Conservation (phyloP, 164 flowering plant genomes). For the Malania oleifera region DNA sequence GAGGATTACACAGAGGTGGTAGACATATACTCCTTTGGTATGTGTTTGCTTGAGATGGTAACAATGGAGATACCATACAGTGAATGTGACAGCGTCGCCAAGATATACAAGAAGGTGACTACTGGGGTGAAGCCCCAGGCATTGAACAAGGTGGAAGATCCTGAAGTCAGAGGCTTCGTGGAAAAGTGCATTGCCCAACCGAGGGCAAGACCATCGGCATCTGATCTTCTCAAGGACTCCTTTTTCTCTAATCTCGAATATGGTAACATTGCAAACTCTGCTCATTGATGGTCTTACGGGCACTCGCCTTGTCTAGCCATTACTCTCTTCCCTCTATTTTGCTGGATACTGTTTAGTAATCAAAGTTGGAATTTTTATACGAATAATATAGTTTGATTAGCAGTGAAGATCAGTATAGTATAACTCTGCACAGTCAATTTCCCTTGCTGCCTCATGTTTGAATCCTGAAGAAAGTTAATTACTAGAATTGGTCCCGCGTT, state of each 20-base stretch:
- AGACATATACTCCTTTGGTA: conserved; percentile 62
- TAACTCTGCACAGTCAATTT: neutral
- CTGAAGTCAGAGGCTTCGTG: conserved; percentile 47
- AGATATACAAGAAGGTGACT: conserved; percentile 62
- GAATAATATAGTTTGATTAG: neutral
- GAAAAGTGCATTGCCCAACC: conserved; percentile 45
- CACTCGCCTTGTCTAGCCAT: neutral
- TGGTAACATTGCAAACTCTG: conserved; percentile 3
- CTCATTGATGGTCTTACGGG: neutral
- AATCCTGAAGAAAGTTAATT: too few species aligned
- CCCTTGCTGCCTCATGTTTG: too few species aligned
- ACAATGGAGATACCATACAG: conserved; percentile 59
- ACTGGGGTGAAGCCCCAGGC: conserved; percentile 40
- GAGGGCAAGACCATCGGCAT: conserved; percentile 46
- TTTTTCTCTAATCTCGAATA: conserved; percentile 34
- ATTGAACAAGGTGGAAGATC: conserved; percentile 32
- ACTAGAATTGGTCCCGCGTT: too few species aligned
- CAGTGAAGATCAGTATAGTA: neutral
- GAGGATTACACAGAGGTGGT: conserved; percentile 59
- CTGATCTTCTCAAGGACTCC: conserved; percentile 50
- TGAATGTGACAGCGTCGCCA: conserved; percentile 48
- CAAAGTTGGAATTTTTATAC: neutral
- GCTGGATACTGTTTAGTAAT: neutral
- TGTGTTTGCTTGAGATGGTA: conserved; percentile 63
- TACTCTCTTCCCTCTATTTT: neutral